Percentiles rank a stretch among this genome's conserved stretches.
Evolutionary conservation across 805 yeast genomes (phyloP).

Genomic region (Danielozyma ontarioensis): DNA sequence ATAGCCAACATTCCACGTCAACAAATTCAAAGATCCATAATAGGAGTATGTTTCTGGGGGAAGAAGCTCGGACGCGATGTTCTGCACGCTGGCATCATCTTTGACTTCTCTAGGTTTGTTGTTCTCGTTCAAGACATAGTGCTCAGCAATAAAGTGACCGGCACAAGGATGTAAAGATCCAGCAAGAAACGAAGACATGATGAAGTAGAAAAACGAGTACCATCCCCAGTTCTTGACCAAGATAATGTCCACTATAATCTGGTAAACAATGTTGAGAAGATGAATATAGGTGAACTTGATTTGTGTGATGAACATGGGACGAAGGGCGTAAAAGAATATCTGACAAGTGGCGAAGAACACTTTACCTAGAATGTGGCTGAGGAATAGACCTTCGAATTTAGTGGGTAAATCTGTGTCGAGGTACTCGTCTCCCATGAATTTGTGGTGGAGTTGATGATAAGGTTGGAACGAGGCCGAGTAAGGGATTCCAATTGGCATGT

Average conservation of each 20-base stretch:
- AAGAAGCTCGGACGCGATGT: constrained; percentile 23
- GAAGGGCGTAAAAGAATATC: constrained; percentile 79
- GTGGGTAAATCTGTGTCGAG: constrained; percentile 91
- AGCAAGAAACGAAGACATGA: constrained; percentile 77
- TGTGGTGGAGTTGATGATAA: constrained; percentile 88
- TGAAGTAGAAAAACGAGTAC: constrained; percentile 59
- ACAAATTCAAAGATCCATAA: constrained; percentile 70
- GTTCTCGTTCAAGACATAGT: constrained; percentile 60
- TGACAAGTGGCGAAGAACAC: constrained; percentile 89
- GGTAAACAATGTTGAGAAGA: constrained; percentile 59
- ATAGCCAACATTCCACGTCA: constrained; percentile 91
- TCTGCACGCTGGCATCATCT: constrained; percentile 8
- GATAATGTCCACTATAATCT: constrained; percentile 51
- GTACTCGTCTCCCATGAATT: constrained; percentile 77
- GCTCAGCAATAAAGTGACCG: constrained; percentile 95
- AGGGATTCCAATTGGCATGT: constrained; percentile 86
- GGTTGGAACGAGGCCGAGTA: constrained; percentile 87
- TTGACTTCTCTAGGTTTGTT: constrained; percentile 35
- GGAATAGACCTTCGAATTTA: constrained; percentile 61
- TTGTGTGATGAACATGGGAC: constrained; percentile 83
- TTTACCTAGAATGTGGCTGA: constrained; percentile 78
- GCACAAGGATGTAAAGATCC: constrained; percentile 93
- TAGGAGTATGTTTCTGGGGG: constrained; percentile 85
- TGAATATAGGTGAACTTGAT: constrained; percentile 74
- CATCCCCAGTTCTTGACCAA: constrained; percentile 60